Conservation (phyloP, 345 rosid genomes). For the Anacardium occidentale region DNA sequence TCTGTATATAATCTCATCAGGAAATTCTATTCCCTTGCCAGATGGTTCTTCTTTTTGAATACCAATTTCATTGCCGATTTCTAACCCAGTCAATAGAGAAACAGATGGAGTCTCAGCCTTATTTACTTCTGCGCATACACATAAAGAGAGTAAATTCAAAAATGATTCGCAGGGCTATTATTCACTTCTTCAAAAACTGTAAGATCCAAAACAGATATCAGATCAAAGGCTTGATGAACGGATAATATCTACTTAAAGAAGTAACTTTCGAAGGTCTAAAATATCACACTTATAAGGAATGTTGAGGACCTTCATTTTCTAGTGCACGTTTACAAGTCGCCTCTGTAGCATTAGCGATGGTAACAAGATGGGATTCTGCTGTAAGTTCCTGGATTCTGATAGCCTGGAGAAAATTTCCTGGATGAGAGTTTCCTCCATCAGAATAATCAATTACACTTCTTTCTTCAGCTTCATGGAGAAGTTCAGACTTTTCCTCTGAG, state of each 20-base stretch:
- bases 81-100: neutral
- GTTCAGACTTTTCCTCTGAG: slow-evolving; percentile 4
- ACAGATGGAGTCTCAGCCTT: neutral
- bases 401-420: slow-evolving; percentile 9
- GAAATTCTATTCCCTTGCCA: neutral
- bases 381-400: slow-evolving; percentile 1
- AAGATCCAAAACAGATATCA: neutral
- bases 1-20: neutral
- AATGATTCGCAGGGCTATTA: neutral
- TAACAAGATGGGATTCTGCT: slow-evolving; percentile 7
- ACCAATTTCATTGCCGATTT: neutral
- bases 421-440: slow-evolving; percentile 4
- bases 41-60: neutral
- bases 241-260: neutral
- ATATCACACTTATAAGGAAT: neutral
- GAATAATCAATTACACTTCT: slow-evolving; percentile 7
- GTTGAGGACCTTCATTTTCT: slow-evolving; percentile 18
- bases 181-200: slow-evolving; percentile 2
- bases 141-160: neutral
- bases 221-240: neutral
- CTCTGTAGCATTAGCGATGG: neutral
- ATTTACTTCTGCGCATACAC: slow-evolving; percentile 6
- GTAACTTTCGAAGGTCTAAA: neutral
- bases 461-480: slow-evolving; percentile 19
- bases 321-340: neutral